Conservation (phyloP, 805 yeast genomes). For the Zygotorulaspora sp. region DNA sequence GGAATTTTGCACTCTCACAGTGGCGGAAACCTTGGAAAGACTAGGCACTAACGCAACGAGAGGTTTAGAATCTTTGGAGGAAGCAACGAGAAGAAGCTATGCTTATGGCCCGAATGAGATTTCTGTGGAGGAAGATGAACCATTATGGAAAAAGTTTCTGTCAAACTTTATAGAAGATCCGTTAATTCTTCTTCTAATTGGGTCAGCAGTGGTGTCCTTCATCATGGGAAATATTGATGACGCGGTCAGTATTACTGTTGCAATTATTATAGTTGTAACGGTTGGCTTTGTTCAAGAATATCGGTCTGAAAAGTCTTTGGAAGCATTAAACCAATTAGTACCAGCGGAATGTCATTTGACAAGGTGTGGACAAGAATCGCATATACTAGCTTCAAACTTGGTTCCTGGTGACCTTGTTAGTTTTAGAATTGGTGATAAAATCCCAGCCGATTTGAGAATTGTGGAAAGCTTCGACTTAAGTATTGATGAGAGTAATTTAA, state of each 20-base stretch:
- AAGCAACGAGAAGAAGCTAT: conserved; percentile 63
- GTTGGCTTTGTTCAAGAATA: conserved; percentile 98
- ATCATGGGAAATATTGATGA: conserved; percentile 96
- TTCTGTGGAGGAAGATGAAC: conserved; percentile 69
- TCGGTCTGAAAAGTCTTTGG: conserved; percentile 88
- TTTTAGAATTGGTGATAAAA: conserved; percentile 87
- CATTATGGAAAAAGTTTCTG: conserved; percentile 63
- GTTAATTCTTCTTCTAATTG: conserved; percentile 78
- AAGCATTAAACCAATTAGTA: conserved; percentile 86
- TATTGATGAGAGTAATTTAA: conserved; percentile 89
- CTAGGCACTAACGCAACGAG: conserved; percentile 53
- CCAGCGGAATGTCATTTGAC: conserved; percentile 96
- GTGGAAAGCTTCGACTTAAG: conserved; percentile 72
- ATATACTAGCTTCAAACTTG: conserved; percentile 77
- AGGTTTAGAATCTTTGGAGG: conserved; percentile 70
- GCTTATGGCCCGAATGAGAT: conserved; percentile 82
- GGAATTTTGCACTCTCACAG: conserved; percentile 54
- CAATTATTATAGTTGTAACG: conserved; percentile 86
- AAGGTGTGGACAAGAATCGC: conserved; percentile 70
- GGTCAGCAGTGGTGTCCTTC: conserved; percentile 82
- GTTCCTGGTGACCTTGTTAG: conserved; percentile 96
- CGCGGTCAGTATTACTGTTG: conserved; percentile 88
- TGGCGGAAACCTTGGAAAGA: conserved; percentile 59
- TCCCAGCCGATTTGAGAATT: conserved; percentile 92
- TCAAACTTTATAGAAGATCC: conserved; percentile 87